Evolutionary conservation across 148 eudicot species (phyloP).

Genomic region (Rheum nobile): DNA sequence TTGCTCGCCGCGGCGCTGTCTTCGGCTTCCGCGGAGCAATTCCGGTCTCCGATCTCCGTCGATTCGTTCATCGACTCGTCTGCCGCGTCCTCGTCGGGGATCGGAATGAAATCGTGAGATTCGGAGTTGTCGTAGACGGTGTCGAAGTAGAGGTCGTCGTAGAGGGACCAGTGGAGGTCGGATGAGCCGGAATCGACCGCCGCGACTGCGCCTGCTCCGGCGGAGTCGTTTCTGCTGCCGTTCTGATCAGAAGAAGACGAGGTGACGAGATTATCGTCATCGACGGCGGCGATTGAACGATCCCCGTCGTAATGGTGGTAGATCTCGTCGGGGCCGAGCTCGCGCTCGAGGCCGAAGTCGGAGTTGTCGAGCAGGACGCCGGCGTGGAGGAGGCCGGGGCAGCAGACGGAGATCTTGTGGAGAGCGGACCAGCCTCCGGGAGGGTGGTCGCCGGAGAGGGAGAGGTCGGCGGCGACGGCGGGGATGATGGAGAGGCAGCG

Average conservation of each 20-base stretch:
- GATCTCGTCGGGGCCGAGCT: conserved; percentile 50
- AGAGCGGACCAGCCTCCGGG: conserved; percentile 54
- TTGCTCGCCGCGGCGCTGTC: conserved; percentile 14
- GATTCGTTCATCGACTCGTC: neutral
- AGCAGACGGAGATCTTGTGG: conserved; percentile 67
- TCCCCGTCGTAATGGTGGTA: neutral
- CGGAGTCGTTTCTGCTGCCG: neutral
- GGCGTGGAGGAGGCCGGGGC: conserved; percentile 71
- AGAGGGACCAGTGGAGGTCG: conserved; percentile 58
- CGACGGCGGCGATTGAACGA: too few relatives aligned
- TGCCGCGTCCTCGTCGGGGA: neutral
- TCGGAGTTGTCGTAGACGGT: conserved; percentile 55
- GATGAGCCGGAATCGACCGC: conserved; percentile 4
- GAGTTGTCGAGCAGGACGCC: conserved; percentile 75
- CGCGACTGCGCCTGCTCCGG: neutral
- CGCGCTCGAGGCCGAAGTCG: conserved; percentile 78
- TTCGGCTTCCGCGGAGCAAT: neutral
- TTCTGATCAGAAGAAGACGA: neutral
- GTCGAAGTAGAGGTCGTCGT: conserved; percentile 64
- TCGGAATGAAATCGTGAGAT: neutral
- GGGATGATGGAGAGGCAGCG: conserved; percentile 51
- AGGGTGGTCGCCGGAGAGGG: conserved; percentile 13
- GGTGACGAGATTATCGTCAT: neutral
- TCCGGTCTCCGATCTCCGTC: neutral
- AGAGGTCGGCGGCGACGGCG: conserved; percentile 38